Evolutionary conservation across 371 early-diverging fungal genomes (phyloP).

Genomic region (Circinella minor): DNA sequence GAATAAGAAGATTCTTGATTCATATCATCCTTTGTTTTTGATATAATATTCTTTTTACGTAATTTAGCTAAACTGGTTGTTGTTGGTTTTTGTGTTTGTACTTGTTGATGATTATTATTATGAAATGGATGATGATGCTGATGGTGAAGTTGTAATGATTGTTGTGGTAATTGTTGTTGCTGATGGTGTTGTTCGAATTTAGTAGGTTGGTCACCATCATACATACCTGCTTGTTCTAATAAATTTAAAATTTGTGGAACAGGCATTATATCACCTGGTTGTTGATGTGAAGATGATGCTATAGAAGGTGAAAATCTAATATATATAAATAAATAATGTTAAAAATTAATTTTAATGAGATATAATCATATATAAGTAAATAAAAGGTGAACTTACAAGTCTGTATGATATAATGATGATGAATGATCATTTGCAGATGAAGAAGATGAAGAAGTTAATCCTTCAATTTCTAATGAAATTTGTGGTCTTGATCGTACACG

Average conservation of each 20-base stretch:
- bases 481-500: slow-evolving; percentile 14
- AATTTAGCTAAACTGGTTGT: background rate
- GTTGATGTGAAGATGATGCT: background rate
- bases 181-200: background rate
- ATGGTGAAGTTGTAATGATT: background rate
- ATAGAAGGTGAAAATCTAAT: slow-evolving; percentile 5
- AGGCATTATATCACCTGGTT: slow-evolving; percentile 12
- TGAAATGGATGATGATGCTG: too few species aligned
- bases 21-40: background rate
- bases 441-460: slow-evolving; percentile 1
- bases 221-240: slow-evolving; percentile 22
- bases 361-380: background rate
- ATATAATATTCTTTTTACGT: too few species aligned
- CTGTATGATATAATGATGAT: background rate
- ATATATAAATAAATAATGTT: too few species aligned
- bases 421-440: slow-evolving; percentile 2
- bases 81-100: slow-evolving; percentile 3
- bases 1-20: background rate
- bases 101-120: background rate
- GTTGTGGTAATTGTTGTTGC: background rate
- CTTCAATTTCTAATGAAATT: slow-evolving; percentile 14
- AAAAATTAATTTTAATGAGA: too few species aligned
- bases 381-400: background rate
- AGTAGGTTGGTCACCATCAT: slow-evolving; percentile 17
- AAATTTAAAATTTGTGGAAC: slow-evolving; percentile 18